Conservation (phyloP, 148 eudicot genomes). For the Tetragonia tetragonoides region DNA sequence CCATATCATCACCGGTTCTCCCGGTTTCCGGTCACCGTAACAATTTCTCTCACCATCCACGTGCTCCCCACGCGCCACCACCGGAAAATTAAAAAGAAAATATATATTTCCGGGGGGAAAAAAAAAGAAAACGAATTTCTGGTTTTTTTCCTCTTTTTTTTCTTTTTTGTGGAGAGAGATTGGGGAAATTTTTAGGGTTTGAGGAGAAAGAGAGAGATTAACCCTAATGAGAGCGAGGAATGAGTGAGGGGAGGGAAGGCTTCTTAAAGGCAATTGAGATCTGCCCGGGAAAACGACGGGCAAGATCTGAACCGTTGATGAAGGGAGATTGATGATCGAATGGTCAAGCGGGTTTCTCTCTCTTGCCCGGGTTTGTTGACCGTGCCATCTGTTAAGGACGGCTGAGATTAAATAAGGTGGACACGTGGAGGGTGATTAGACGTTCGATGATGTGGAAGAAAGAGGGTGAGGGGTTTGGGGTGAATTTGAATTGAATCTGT, state of each 20-base stretch:
- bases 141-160: neutral
- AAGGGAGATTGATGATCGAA: constrained; percentile 7
- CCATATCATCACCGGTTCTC: constrained; percentile 29
- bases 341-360: constrained; percentile 21
- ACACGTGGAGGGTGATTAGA: constrained; percentile 32
- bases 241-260: constrained; percentile 18
- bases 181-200: neutral
- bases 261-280: constrained; percentile 45
- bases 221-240: constrained; percentile 30
- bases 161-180: neutral
- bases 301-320: constrained; percentile 23
- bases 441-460: constrained; percentile 16
- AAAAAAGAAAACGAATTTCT: too few species aligned
- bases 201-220: constrained; percentile 7
- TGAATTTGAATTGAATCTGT: constrained; percentile 26
- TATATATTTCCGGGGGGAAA: too few species aligned
- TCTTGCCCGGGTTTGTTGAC: constrained; percentile 14
- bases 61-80: too few species aligned
- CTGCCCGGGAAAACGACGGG: constrained; percentile 34
- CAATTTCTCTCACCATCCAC: neutral
- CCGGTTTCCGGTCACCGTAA: constrained; percentile 7
- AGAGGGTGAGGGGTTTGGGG: constrained; percentile 15
- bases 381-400: constrained; percentile 37
- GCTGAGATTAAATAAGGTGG: constrained; percentile 20
- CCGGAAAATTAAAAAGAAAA: too few species aligned